Evolutionary conservation across 768 basidiomycete species (phyloP).

Genomic region (Pleurotus cornucopiae): DNA sequence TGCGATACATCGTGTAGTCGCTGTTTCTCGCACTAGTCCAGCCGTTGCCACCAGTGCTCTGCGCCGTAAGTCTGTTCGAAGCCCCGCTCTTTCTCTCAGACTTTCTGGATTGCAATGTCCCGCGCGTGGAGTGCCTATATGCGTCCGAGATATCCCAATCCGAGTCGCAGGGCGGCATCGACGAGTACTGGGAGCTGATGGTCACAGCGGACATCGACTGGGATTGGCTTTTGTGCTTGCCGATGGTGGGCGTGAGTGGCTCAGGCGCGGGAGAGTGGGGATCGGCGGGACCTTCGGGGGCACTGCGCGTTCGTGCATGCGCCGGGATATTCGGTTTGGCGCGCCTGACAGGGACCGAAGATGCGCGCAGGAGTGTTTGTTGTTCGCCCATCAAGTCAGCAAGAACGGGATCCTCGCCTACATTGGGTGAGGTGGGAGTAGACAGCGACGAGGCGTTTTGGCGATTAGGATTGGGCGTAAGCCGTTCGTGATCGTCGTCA

Average conservation of each 20-base stretch:
- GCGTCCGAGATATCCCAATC: conserved; percentile 5
- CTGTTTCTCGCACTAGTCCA: conserved; percentile 1
- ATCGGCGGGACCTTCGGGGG: neutral
- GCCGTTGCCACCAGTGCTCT: neutral
- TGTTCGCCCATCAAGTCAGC: neutral
- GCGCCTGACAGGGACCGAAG: neutral
- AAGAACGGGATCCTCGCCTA: neutral
- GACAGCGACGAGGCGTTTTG: neutral
- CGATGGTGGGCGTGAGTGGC: neutral
- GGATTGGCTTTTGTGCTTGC: conserved; percentile 3
- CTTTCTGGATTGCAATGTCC: neutral
- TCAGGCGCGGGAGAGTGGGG: neutral
- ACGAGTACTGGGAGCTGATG: conserved; percentile 2
- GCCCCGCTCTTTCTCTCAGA: neutral
- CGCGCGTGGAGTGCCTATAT: neutral
- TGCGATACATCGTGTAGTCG: conserved; percentile 5
- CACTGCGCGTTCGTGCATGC: conserved; percentile 1
- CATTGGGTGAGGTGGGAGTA: conserved; percentile 2
- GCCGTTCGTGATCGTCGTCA: neutral
- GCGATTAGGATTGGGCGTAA: neutral
- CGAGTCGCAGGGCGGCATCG: neutral
- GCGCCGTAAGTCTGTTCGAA: neutral
- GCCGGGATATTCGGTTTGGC: neutral
- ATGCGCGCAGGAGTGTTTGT: conserved; percentile 2
- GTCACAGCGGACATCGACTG: conserved; percentile 6